Conservation (phyloP, 2,329 filamentous ascomycete genomes). For the Emmonsiellopsis sp. region DNA sequence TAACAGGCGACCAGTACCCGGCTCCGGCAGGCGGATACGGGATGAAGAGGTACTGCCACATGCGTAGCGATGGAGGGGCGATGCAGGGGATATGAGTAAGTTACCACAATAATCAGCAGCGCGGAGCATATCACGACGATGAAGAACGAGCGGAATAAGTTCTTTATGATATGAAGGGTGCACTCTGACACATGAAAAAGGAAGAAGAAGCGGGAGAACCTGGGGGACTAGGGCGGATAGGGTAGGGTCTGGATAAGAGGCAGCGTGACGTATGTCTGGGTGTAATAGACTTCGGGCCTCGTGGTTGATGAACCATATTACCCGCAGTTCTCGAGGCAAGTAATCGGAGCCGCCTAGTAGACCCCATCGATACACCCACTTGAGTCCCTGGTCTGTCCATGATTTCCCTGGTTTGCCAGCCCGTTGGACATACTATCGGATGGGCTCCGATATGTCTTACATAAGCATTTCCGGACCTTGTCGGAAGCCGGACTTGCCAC, state of each 20-base stretch:
- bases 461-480: not conserved
- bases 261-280: no score
- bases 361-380: no score
- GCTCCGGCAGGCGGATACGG: constrained; percentile 39
- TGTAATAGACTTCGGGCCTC: no score
- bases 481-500: not conserved
- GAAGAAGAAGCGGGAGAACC: not conserved
- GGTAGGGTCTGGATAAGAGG: no score
- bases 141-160: not conserved
- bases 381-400: no score
- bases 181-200: not conserved
- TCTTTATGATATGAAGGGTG: not conserved
- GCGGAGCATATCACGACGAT: not conserved
- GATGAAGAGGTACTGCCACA: constrained; percentile 3
- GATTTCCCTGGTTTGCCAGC: no score
- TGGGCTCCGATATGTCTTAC: no score
- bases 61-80: not conserved
- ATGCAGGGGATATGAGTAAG: not conserved
- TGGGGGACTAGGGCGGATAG: no score
- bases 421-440: no score
- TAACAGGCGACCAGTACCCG: constrained; percentile 61
- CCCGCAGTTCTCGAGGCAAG: no score
- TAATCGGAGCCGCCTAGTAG: no score
- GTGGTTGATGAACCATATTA: no score
- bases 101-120: not conserved